Conservation (phyloP, 192 early-diverging fungal genomes). For the Spinellus fusiger region DNA sequence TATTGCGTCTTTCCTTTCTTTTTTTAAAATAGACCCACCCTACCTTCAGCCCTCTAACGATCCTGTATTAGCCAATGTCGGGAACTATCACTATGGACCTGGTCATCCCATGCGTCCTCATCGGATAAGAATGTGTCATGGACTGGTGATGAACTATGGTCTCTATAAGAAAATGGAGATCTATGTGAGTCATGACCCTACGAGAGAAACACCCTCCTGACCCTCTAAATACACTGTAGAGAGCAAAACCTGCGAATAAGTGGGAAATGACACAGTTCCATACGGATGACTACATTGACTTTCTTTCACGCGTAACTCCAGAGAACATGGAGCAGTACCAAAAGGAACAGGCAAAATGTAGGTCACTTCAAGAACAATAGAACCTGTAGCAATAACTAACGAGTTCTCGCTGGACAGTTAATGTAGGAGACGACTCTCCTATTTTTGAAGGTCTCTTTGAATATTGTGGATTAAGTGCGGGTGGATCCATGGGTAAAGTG, state of each 20-base stretch:
- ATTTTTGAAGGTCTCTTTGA: constrained; percentile 95
- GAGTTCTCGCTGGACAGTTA: constrained; percentile 40
- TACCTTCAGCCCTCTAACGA: neutral
- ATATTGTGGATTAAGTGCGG: constrained; percentile 88
- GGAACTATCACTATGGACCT: constrained; percentile 84
- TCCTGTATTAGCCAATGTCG: constrained; percentile 50
- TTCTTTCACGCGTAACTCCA: constrained; percentile 71
- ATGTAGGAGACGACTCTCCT: constrained; percentile 91
- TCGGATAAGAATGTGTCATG: constrained; percentile 89
- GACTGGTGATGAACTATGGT: constrained; percentile 87
- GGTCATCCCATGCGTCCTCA: constrained; percentile 99
- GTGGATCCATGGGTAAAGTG: constrained; percentile 76
- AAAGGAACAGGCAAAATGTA: constrained; percentile 62
- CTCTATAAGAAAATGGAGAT: constrained; percentile 91
- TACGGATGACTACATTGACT: constrained; percentile 88
- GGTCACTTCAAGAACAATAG: constrained; percentile 7
- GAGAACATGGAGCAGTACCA: constrained; percentile 65
- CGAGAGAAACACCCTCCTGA: neutral
- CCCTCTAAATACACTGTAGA: constrained; percentile 14
- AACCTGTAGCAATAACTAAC: neutral
- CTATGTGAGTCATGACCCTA: constrained; percentile 42
- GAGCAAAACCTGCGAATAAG: constrained; percentile 39
- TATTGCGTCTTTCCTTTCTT: neutral
- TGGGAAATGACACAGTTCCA: constrained; percentile 92
- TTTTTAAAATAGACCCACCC: neutral